phyloP scores from a whole-genome alignment of 2,329 filamentous ascomycete species.

The Aulographum hederae region DNA sequence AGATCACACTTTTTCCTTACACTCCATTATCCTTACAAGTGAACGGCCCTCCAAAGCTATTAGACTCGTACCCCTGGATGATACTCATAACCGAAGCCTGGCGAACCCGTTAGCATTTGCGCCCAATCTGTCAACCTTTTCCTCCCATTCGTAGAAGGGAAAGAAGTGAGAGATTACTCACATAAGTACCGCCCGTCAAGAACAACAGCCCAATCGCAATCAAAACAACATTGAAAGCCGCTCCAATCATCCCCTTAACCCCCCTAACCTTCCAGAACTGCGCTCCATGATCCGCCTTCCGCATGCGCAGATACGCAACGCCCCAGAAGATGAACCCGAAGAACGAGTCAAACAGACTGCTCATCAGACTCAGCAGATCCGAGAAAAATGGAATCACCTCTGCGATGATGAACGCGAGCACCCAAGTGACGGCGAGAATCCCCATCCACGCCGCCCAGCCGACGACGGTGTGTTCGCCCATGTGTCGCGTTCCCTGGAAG shows the following conservation, averaged over 20 bases:
- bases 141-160: neutral
- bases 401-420: conserved; percentile 81
- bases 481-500: conserved; percentile 63
- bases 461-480: conserved; percentile 60
- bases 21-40: conserved; percentile 53
- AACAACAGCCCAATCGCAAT: conserved; percentile 66
- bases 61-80: conserved; percentile 48
- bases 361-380: conserved; percentile 56
- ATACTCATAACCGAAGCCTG: conserved; percentile 46
- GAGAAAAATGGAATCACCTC: conserved; percentile 90
- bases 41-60: conserved; percentile 53
- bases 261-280: conserved; percentile 34
- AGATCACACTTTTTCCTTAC: no score
- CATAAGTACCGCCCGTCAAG: conserved; percentile 66
- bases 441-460: conserved; percentile 66
- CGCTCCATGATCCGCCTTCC: conserved; percentile 40
- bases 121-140: conserved; percentile 2
- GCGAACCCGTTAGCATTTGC: no score
- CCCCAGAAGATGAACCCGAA: conserved; percentile 96
- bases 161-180: conserved; percentile 20
- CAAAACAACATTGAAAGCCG: conserved; percentile 53
- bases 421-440: conserved; percentile 60
- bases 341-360: conserved; percentile 81
- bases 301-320: conserved; percentile 62
- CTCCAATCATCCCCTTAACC: conserved; percentile 32